These are phyloP conservation scores for Pterocarpus santalinus DNA, from an alignment of 306 rosid genomes.

Conservation along the genomic window DNA sequence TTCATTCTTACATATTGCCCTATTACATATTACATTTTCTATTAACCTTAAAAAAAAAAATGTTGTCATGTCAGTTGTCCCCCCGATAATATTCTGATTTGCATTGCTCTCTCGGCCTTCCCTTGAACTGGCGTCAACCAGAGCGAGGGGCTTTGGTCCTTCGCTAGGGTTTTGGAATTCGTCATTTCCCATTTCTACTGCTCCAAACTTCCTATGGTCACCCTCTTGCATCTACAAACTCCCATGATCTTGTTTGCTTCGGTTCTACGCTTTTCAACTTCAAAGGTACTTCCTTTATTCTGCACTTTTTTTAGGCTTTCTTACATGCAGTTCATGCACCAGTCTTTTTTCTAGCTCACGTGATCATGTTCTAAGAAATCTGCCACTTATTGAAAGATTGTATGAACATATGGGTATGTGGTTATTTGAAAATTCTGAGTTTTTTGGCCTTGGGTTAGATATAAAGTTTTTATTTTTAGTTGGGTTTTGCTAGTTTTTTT, in stretches of 20 bases:
- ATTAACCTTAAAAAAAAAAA: conserved; percentile 1
- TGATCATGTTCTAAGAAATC: neutral
- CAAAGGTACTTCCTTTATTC: conserved; percentile 54
- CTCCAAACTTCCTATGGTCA: conserved; percentile 29
- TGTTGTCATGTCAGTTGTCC: conserved; percentile 44
- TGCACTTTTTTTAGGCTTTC: conserved; percentile 17
- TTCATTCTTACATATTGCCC: neutral
- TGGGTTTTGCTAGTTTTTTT: conserved; percentile 40
- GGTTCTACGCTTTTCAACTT: conserved; percentile 31
- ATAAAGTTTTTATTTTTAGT: conserved; percentile 30
- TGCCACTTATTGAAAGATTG: conserved; percentile 29
- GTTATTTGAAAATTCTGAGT: conserved; percentile 39
- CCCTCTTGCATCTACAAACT: conserved; percentile 16
- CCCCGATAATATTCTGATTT: conserved; percentile 43
- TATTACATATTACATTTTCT: neutral
- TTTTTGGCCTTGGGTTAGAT: neutral
- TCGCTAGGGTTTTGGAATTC: conserved; percentile 72
- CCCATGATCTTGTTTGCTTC: conserved; percentile 25
- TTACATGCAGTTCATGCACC: neutral
- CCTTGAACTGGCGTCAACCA: conserved; percentile 56
- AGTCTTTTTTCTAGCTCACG: neutral
- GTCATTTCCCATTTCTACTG: conserved; percentile 24
- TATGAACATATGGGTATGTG: conserved; percentile 45
- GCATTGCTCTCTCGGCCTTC: neutral
- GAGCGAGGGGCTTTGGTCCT: conserved; percentile 70